Evolutionary conservation across 768 basidiomycete species (phyloP).

Genomic region (button mushroom (Agaricus bisporus)): DNA sequence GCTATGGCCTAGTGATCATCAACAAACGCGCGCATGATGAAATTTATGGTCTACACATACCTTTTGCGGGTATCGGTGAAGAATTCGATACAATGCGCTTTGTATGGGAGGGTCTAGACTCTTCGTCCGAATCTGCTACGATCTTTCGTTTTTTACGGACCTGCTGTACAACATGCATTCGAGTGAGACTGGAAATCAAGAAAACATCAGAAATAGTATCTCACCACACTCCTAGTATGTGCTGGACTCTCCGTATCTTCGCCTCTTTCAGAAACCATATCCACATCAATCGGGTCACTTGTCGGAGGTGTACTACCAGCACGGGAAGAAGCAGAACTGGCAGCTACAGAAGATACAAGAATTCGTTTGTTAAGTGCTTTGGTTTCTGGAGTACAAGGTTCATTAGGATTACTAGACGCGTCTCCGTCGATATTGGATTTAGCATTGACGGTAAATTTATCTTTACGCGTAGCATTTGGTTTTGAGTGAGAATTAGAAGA

Average conservation of each 20-base stretch:
- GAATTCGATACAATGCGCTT: constrained; percentile 23
- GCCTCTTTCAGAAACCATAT: constrained; percentile 56
- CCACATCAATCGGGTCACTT: constrained; percentile 73
- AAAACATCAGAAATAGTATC: constrained; percentile 24
- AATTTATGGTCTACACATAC: constrained; percentile 13
- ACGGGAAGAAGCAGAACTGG: constrained; percentile 38
- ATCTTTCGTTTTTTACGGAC: constrained; percentile 60
- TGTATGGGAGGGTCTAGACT: constrained; percentile 19
- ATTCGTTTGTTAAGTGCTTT: constrained; percentile 23
- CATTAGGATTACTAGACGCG: constrained; percentile 29
- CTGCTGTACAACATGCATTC: constrained; percentile 18
- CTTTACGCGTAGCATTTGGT: constrained; percentile 18
- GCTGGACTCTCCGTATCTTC: constrained; percentile 33
- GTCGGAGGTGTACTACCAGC: constrained; percentile 66
- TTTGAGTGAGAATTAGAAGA: constrained; percentile 21
- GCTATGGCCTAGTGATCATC: constrained; percentile 28
- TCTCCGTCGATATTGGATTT: constrained; percentile 13
- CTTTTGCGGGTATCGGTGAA: constrained; percentile 32
- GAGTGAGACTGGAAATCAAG: not conserved
- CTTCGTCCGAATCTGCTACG: constrained; percentile 71
- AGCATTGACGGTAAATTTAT: constrained; percentile 8
- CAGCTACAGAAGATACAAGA: constrained; percentile 33
- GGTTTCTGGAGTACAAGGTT: constrained; percentile 35
- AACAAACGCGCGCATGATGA: not conserved
- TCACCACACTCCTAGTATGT: constrained; percentile 18